Base-by-base conservation (phyloP, 768 basidiomycete genomes). In the Suillus americanus region DNA sequence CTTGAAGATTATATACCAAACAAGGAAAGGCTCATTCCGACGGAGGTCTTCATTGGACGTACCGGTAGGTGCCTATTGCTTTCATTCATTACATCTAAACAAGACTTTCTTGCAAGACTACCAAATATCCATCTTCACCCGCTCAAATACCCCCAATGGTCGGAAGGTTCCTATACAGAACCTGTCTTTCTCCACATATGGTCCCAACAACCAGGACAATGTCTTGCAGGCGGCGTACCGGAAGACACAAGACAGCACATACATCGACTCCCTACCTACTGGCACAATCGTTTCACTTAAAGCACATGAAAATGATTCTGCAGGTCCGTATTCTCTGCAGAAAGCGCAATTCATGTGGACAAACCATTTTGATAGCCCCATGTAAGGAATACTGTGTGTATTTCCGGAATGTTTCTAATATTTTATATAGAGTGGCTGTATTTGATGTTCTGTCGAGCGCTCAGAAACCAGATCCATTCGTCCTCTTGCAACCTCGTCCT, bases 171-270 rank as follows among this genome's bases (percentile, higher is more conserved):
- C 83, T 25, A 79, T 86, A 14, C 97, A 98, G 70, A 92, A 92
- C 61, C 84, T 99, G 18, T 88, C 89, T 0, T 97, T 95, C 76
- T 97, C 96, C 0, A 86, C 89, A 0, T 98, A 98, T 75, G 94
- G 95, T 0, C 95, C 97, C 6, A 96, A 96, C 74, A 94, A 91
- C 72, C 88, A 90, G 75, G 93, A 96, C 73, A 86, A 84, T 67
- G 78, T 84, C 9, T 71, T 89, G 14, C 95, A 97, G 72, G 78
- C 86, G 5, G 74, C 85, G 12, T 98, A 97, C 79, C 83, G 82
- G 8, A 87, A 83, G 43, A 90, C 92, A 2, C 86, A 88, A 45
- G 95, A 97, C 74, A 84, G 89, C 65, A 78, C 82, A 33, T 97
- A 97, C 75, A 84, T 95, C 51, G 93, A 95, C 70, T 84, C 90